A percentile compares a stretch with the other conserved stretches of the same genome.
Conservation (phyloP, 345 rosid species). For the Corchorus capsularis region DNA sequence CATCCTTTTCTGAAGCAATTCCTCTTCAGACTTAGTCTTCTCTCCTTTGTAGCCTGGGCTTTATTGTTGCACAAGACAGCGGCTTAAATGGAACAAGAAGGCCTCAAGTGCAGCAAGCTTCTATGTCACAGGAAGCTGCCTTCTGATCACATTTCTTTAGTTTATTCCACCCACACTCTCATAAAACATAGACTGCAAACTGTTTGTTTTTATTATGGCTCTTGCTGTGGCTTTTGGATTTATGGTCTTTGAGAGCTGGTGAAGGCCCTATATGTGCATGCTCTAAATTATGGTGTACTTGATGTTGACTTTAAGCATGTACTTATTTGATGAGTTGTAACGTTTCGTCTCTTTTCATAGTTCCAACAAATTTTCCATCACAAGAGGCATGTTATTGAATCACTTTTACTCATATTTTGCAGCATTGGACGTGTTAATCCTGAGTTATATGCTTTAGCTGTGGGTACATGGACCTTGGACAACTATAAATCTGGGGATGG, state of each 20-base stretch:
- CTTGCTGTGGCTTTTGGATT: not conserved
- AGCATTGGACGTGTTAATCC: slow-evolving; percentile 93
- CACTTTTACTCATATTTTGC: slow-evolving; percentile 27
- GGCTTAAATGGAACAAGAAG: not conserved
- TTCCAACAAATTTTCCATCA: slow-evolving; percentile 14
- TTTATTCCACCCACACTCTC: not conserved
- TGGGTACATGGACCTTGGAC: slow-evolving; percentile 57
- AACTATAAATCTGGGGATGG: slow-evolving; percentile 18
- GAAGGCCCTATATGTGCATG: not conserved
- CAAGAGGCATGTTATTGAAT: not conserved
- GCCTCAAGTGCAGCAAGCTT: not conserved
- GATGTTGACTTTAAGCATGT: not conserved
- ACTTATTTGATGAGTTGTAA: not conserved
- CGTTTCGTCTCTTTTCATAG: slow-evolving; percentile 5
- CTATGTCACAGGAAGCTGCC: not conserved
- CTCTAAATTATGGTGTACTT: not conserved
- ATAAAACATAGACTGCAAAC: not conserved
- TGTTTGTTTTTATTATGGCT: not conserved
- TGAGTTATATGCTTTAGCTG: slow-evolving; percentile 84
- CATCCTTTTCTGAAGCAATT: not conserved
- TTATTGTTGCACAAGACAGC: not conserved
- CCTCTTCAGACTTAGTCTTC: not conserved
- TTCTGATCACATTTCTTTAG: not conserved
- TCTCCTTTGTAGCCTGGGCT: not conserved
- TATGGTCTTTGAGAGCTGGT: not conserved